phyloP scores from a whole-genome alignment of 768 basidiomycete species.

The Sarcodon sp. region DNA sequence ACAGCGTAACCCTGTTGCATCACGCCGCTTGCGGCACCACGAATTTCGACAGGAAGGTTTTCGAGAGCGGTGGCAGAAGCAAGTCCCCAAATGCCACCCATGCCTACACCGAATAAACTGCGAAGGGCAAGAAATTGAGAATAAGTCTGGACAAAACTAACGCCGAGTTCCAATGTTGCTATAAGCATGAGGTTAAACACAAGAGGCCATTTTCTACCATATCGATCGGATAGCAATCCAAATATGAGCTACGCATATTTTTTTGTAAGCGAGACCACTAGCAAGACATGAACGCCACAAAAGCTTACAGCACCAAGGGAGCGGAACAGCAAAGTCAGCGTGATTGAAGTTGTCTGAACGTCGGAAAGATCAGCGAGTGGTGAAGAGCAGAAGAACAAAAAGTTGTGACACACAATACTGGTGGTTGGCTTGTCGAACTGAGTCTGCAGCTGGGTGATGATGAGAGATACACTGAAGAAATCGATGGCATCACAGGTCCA shows the following conservation, averaged over 20 bases:
- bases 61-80: slow-evolving; percentile 76
- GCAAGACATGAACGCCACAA: not conserved
- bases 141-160: slow-evolving; percentile 72
- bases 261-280: not conserved
- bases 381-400: not conserved
- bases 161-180: slow-evolving; percentile 60
- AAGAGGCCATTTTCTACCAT: slow-evolving; percentile 89
- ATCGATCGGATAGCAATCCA: slow-evolving; percentile 79
- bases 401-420: slow-evolving; percentile 25
- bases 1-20: slow-evolving; percentile 85
- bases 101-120: slow-evolving; percentile 74
- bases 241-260: slow-evolving; percentile 39
- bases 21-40: slow-evolving; percentile 77
- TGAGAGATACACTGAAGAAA: slow-evolving; percentile 69
- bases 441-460: slow-evolving; percentile 27
- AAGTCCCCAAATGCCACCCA: slow-evolving; percentile 88
- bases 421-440: slow-evolving; percentile 33
- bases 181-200: slow-evolving; percentile 65
- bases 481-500: slow-evolving; percentile 40
- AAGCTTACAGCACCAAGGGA: slow-evolving; percentile 52
- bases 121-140: slow-evolving; percentile 70
- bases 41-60: slow-evolving; percentile 75
- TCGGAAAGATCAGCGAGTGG: not conserved
- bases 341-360: slow-evolving; percentile 64
- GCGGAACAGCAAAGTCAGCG: slow-evolving; percentile 86